These are phyloP conservation scores for Kandelia obovata DNA, from an alignment of 345 rosid genomes.

Conservation along the genomic window DNA sequence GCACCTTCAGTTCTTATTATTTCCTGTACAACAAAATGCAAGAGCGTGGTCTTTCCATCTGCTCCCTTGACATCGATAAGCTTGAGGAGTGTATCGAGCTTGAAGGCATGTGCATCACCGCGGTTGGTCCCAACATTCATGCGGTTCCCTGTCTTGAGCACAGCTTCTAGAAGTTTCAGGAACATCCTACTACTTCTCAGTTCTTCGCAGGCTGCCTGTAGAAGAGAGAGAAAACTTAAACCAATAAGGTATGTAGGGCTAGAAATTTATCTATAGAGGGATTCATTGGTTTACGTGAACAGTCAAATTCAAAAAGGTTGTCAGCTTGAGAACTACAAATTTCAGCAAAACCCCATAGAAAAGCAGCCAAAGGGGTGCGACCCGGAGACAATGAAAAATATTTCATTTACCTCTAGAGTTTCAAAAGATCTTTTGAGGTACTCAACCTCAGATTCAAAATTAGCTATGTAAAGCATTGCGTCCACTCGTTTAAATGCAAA, in stretches of 20 bases:
- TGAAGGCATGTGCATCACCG: slow-evolving; percentile 96
- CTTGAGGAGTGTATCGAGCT: slow-evolving; percentile 96
- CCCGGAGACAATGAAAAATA: not conserved
- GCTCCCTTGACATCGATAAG: slow-evolving; percentile 93
- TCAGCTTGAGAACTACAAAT: not conserved
- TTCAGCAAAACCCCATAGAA: not conserved
- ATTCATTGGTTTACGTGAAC: not conserved
- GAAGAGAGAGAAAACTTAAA: not conserved
- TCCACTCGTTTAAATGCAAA: slow-evolving; percentile 83
- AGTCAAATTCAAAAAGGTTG: too few species aligned
- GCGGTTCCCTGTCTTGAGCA: slow-evolving; percentile 95
- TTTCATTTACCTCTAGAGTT: slow-evolving; percentile 72
- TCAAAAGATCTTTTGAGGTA: slow-evolving; percentile 75
- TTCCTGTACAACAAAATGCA: slow-evolving; percentile 98
- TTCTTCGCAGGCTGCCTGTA: slow-evolving; percentile 97
- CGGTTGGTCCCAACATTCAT: slow-evolving; percentile 99
- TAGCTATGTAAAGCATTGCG: slow-evolving; percentile 86
- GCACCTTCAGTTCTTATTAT: slow-evolving; percentile 93
- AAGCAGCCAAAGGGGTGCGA: not conserved
- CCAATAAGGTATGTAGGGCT: not conserved
- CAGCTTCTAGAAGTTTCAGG: slow-evolving; percentile 89
- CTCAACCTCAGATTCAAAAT: slow-evolving; percentile 88
- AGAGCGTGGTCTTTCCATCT: slow-evolving; percentile 91
- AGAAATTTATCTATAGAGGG: not conserved
- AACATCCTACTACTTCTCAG: slow-evolving; percentile 88